Conservation (phyloP, 768 basidiomycete species). For the Suillus lakei region DNA sequence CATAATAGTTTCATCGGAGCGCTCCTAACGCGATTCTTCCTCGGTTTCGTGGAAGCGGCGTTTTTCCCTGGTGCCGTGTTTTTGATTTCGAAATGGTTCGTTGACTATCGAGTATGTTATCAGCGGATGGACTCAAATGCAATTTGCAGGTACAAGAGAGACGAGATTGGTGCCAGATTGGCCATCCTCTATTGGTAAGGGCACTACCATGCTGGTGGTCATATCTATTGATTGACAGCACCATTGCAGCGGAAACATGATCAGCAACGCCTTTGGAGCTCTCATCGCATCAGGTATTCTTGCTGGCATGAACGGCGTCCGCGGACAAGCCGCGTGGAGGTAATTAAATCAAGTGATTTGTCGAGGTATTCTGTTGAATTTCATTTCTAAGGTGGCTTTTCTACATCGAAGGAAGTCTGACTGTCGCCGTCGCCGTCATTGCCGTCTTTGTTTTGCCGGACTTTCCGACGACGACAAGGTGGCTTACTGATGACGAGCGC, state of each 20-base stretch:
- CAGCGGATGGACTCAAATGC: constrained; percentile 22
- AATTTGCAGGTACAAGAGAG: constrained; percentile 44
- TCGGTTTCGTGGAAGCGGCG: constrained; percentile 56
- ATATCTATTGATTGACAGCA: no score
- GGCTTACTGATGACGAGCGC: constrained; percentile 42
- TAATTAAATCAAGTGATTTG: constrained; percentile 1
- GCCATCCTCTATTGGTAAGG: constrained; percentile 47
- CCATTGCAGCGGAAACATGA: constrained; percentile 43
- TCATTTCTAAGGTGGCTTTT: constrained; percentile 48
- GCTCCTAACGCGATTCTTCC: constrained; percentile 52
- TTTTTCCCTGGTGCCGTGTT: constrained; percentile 51
- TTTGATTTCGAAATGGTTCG: constrained; percentile 38
- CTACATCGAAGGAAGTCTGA: constrained; percentile 50
- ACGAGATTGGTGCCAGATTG: constrained; percentile 48
- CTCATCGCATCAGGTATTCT: constrained; percentile 55
- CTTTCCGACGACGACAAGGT: constrained; percentile 44
- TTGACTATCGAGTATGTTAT: constrained; percentile 30
- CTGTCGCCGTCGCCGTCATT: constrained; percentile 48
- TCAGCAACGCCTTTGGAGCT: constrained; percentile 61
- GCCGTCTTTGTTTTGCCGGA: constrained; percentile 53
- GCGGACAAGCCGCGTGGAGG: constrained; percentile 57
- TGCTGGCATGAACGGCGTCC: constrained; percentile 49
- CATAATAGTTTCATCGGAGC: constrained; percentile 43
- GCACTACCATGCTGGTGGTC: not conserved
- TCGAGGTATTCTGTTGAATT: constrained; percentile 6